phyloP scores from a whole-genome alignment of 805 yeast species.

The Nakazawaea ernobii region DNA sequence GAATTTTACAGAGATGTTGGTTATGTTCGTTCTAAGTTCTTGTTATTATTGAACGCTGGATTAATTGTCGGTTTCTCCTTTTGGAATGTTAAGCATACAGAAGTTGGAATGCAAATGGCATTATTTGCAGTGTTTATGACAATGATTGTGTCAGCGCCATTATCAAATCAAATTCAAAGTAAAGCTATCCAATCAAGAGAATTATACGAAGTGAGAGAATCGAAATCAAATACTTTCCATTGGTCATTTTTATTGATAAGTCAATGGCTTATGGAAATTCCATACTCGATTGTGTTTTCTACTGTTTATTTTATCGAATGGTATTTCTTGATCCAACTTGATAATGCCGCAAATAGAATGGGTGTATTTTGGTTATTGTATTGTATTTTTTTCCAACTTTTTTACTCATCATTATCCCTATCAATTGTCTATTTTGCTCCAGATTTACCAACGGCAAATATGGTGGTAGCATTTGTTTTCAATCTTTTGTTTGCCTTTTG shows the following conservation, averaged over 20 bases:
- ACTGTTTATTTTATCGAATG: slow-evolving; percentile 40
- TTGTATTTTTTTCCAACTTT: slow-evolving; percentile 43
- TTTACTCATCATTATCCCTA: slow-evolving; percentile 45
- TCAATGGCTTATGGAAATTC: slow-evolving; percentile 52
- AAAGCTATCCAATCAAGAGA: slow-evolving; percentile 54
- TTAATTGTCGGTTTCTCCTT: slow-evolving; percentile 53
- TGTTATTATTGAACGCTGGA: slow-evolving; percentile 36
- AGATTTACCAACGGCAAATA: slow-evolving; percentile 62
- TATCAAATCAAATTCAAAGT: slow-evolving; percentile 58
- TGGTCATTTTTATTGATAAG: slow-evolving; percentile 57
- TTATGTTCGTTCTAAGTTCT: slow-evolving; percentile 42
- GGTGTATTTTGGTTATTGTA: slow-evolving; percentile 43
- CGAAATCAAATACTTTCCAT: slow-evolving; percentile 66
- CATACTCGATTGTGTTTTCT: slow-evolving; percentile 45
- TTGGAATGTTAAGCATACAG: slow-evolving; percentile 46
- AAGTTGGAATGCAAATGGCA: slow-evolving; percentile 53
- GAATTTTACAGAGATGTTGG: slow-evolving; percentile 45
- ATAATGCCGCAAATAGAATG: slow-evolving; percentile 38
- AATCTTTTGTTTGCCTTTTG: slow-evolving; percentile 58
- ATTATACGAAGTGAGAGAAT: slow-evolving; percentile 65
- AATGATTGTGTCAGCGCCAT: slow-evolving; percentile 48
- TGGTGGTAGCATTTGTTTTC: slow-evolving; percentile 48
- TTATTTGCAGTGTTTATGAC: slow-evolving; percentile 58
- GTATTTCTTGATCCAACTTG: slow-evolving; percentile 30
- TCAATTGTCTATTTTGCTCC: slow-evolving; percentile 55